A percentile compares a stretch with the other conserved stretches of the same genome.
Conservation (phyloP, 1,284 basidiomycete species). For the Sphagnurus paluster region DNA sequence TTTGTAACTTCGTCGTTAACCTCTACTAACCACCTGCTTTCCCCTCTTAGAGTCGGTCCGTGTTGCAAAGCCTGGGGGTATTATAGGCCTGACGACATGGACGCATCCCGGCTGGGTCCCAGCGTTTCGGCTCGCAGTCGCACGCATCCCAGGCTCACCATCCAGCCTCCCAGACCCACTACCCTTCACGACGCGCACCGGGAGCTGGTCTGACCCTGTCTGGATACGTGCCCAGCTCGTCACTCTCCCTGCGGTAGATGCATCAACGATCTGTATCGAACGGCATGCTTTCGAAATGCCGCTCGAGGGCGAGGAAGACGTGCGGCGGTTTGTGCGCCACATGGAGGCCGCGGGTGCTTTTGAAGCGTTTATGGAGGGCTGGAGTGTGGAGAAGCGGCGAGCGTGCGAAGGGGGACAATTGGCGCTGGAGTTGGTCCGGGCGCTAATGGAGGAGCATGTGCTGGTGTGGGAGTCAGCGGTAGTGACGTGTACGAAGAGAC, state of each 20-base stretch:
- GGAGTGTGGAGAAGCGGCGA: slow-evolving; percentile 1
- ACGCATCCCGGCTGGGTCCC: background rate
- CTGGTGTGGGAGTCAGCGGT: too few relatives aligned
- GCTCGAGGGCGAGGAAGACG: background rate
- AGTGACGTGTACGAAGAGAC: too few relatives aligned
- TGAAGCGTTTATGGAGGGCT: background rate
- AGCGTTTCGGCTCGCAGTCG: slow-evolving; percentile 3
- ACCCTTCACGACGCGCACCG: slow-evolving; percentile 4
- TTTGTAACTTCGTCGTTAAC: background rate
- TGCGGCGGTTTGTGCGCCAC: background rate
- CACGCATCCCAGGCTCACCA: slow-evolving; percentile 5
- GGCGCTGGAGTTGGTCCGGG: background rate
- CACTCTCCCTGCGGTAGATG: background rate
- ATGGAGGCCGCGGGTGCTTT: background rate
- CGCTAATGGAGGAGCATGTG: background rate
- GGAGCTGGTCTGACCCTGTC: background rate
- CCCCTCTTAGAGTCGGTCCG: slow-evolving; percentile 3
- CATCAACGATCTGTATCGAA: background rate
- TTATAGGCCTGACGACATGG: slow-evolving; percentile 4
- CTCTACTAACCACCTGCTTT: background rate
- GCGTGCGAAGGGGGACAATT: slow-evolving; percentile 1
- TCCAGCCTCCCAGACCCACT: slow-evolving; percentile 1
- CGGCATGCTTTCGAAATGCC: background rate
- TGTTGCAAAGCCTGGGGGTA: slow-evolving; percentile 4
- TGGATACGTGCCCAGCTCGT: slow-evolving; percentile 4